Evolutionary conservation across 169 alveolate species (phyloP).

Genomic region (Plasmodium fragile): DNA sequence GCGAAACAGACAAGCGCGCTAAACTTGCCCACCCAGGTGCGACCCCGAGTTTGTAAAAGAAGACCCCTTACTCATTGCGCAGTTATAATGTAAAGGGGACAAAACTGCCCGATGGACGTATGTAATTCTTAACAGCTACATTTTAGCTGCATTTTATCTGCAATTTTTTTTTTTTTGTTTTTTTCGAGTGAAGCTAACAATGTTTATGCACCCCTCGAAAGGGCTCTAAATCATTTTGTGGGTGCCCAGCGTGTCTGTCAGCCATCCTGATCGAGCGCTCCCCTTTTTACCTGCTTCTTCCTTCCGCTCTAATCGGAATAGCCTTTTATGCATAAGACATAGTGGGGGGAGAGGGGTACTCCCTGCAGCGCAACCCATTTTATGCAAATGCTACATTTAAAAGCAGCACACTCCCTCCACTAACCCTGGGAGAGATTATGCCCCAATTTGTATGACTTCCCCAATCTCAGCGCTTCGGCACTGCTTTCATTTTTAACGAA

Average conservation of each 20-base stretch:
- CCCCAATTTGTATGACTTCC: background rate
- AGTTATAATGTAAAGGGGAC: background rate
- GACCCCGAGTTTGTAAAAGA: background rate
- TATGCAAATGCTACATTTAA: background rate
- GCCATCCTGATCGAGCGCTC: background rate
- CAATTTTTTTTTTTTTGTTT: background rate
- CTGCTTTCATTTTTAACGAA: constrained; percentile 5
- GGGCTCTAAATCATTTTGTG: background rate
- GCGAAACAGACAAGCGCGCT: background rate
- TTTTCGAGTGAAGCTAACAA: background rate
- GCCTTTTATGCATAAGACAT: background rate
- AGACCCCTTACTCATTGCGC: background rate
- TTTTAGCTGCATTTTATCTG: background rate
- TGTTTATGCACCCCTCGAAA: background rate
- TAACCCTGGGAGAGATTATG: background rate
- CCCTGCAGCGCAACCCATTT: background rate
- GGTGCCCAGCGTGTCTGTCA: background rate
- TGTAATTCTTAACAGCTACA: background rate
- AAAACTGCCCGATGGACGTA: background rate
- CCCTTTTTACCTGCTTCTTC: background rate
- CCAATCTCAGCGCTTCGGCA: background rate
- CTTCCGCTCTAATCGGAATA: background rate
- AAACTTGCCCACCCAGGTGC: background rate
- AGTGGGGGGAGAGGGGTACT: background rate
- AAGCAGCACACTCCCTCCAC: background rate